Base-by-base conservation (phyloP, 2,329 filamentous ascomycete species). In the Epicoccum sorghinum region DNA sequence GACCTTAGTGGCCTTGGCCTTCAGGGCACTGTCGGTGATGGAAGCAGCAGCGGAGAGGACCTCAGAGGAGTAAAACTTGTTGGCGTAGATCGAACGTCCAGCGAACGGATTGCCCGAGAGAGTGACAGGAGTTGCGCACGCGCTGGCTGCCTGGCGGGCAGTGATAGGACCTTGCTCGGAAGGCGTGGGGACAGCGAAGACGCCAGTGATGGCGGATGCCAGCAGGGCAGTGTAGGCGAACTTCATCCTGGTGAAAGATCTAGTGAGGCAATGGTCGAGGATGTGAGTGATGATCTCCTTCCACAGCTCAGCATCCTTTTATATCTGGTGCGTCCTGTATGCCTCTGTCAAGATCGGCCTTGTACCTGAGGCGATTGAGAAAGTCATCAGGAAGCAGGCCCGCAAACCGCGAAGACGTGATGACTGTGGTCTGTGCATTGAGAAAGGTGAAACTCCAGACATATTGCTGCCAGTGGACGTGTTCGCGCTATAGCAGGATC, bases 31-130 rank as follows among this genome's bases (percentile, higher is more conserved):
- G 44, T 72, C 70, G 35, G 65, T 67, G 32, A 84, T 85, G 14
- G 87, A 85, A 29, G 89, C 81, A 18, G 87, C 88, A 27, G 82
- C 77, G 18, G 74, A 79, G 39, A 77, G 77, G 52, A 83, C 79
- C 65, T 84, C 81, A 6, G 80, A 79, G 22, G 80, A 75, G 69
- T 84, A 84, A 65, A 80, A 82, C 14, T 79, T 76, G 66, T 83
- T 83, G 49, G 77, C 78, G 58, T 82, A 82, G 52, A 82, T 74
- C 52, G 80, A 75, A 59, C 80, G 78, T 30, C 77, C 78, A 18
- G 72, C 69, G 59, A 84, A 83, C 3, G 80, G 80, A 65, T 84
- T 84, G 27, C 84, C 85, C 12, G 79, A 64, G 45, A 75, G 69
- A 45, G 69, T 73, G 47, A 75, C 72, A 14, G 71, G 60, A 55